Percentiles rank a stretch among this genome's conserved stretches.
phyloP scores from a whole-genome alignment of 768 basidiomycete species.

The Rhizopogon salebrosus region DNA sequence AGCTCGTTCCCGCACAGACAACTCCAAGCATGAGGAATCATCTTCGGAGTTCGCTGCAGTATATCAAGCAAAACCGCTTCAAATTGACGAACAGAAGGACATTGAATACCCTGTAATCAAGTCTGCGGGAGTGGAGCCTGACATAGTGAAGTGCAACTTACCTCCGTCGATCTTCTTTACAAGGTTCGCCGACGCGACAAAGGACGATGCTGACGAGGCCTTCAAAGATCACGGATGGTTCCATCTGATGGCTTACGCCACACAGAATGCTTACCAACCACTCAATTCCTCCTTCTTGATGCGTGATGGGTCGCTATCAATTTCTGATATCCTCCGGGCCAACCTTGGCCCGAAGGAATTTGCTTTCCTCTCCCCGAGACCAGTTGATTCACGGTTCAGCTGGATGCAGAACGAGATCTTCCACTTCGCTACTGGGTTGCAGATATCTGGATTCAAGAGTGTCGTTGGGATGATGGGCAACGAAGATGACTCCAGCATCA shows the following conservation, averaged over 20 bases:
- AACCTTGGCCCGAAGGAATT: conserved; percentile 1
- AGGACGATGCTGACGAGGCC: neutral
- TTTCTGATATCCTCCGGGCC: conserved; percentile 2
- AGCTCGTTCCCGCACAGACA: conserved; percentile 1
- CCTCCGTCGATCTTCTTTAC: neutral
- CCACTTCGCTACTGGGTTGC: conserved; percentile 20
- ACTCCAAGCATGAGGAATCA: too few relatives aligned
- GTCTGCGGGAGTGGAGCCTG: neutral
- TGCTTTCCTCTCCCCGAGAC: conserved; percentile 15
- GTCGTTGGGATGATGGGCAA: conserved; percentile 20
- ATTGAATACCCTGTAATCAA: neutral
- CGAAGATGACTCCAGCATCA: neutral
- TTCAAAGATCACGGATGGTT: conserved; percentile 9
- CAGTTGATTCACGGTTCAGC: neutral
- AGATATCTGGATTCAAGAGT: conserved; percentile 17
- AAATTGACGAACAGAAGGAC: neutral
- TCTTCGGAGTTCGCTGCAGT: conserved; percentile 1
- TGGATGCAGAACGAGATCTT: conserved; percentile 12
- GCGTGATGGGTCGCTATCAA: neutral
- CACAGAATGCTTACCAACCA: conserved; percentile 4
- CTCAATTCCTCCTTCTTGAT: conserved; percentile 8
- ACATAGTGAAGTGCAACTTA: neutral
- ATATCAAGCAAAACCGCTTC: conserved; percentile 1
- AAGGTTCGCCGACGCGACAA: neutral
- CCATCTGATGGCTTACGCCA: conserved; percentile 18